Conservation (phyloP, 2,329 filamentous ascomycete species). For the Dactylellina drechsleri region DNA sequence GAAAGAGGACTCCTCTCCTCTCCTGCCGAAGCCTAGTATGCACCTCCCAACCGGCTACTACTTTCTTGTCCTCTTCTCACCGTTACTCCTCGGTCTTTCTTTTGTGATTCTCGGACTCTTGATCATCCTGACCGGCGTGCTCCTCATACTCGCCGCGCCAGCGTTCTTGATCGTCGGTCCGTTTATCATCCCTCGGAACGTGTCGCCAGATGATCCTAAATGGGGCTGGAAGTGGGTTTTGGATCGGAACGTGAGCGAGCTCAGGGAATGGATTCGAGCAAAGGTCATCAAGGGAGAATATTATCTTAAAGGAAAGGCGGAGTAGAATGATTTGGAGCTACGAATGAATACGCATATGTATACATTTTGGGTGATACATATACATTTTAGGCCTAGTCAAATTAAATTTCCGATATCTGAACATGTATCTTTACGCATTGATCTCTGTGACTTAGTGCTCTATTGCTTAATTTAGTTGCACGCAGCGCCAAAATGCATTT, state of each 20-base stretch:
- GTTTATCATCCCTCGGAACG: conserved; percentile 45
- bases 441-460: too few species aligned
- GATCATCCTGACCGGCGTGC: conserved; percentile 34
- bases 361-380: too few species aligned
- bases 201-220: conserved; percentile 35
- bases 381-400: too few species aligned
- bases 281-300: conserved; percentile 32
- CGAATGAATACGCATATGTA: too few species aligned
- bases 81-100: conserved; percentile 42
- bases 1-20: not conserved
- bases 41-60: conserved; percentile 43
- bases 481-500: too few species aligned
- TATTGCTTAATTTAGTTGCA: too few species aligned
- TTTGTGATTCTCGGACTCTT: conserved; percentile 32
- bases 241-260: conserved; percentile 37
- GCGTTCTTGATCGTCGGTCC: conserved; percentile 38
- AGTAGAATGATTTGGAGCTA: conserved; percentile 1
- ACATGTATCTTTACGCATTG: too few species aligned
- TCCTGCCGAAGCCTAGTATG: not conserved
- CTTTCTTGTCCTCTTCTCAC: conserved; percentile 50
- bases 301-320: conserved; percentile 24
- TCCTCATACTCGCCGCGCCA: conserved; percentile 41
- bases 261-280: conserved; percentile 32
- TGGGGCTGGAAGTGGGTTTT: conserved; percentile 53
- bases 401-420: too few species aligned